These are phyloP conservation scores for Ophiostoma himal-ulmi DNA, from an alignment of 2,329 filamentous ascomycete genomes.

Conservation along the genomic window DNA sequence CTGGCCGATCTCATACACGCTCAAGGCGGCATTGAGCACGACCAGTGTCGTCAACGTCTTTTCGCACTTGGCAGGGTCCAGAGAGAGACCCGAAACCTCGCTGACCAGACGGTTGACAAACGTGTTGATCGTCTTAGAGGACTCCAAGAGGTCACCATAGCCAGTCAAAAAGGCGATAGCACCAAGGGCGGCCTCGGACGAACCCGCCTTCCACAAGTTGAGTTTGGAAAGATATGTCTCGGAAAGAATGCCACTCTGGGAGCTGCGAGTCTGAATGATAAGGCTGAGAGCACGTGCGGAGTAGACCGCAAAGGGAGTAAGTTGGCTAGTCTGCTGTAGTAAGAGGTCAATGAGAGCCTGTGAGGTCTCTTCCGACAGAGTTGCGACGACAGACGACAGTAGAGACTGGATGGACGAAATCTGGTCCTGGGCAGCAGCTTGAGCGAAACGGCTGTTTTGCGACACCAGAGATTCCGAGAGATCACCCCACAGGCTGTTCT, in stretches of 20 bases:
- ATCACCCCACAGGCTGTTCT: conserved; percentile 44
- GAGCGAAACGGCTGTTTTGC: conserved; percentile 30
- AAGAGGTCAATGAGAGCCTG: conserved; percentile 41
- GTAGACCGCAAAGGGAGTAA: conserved; percentile 46
- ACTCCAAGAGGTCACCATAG: conserved; percentile 45
- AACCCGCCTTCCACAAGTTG: conserved; percentile 42
- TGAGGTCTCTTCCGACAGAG: conserved; percentile 21
- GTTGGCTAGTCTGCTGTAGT: conserved; percentile 38
- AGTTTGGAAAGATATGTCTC: conserved; percentile 28
- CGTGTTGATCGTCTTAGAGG: conserved; percentile 45
- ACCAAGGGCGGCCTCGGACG: conserved; percentile 41
- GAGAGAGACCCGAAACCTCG: conserved; percentile 47
- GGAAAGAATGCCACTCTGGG: conserved; percentile 23
- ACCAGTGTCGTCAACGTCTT: conserved; percentile 47
- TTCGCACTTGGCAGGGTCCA: conserved; percentile 33
- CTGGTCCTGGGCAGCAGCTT: conserved; percentile 40
- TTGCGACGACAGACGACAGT: conserved; percentile 34
- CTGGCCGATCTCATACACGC: conserved; percentile 47
- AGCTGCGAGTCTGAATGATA: conserved; percentile 43
- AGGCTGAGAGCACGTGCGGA: conserved; percentile 47
- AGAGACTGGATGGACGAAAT: conserved; percentile 38
- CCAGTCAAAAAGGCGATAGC: conserved; percentile 48
- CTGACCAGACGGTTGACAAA: conserved; percentile 57
- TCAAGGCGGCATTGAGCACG: conserved; percentile 48
- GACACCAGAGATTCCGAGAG: conserved; percentile 30